These are phyloP conservation scores for Tolypocladium cylindrosporum DNA, from an alignment of 2,329 filamentous ascomycete genomes.

Conservation along the genomic window DNA sequence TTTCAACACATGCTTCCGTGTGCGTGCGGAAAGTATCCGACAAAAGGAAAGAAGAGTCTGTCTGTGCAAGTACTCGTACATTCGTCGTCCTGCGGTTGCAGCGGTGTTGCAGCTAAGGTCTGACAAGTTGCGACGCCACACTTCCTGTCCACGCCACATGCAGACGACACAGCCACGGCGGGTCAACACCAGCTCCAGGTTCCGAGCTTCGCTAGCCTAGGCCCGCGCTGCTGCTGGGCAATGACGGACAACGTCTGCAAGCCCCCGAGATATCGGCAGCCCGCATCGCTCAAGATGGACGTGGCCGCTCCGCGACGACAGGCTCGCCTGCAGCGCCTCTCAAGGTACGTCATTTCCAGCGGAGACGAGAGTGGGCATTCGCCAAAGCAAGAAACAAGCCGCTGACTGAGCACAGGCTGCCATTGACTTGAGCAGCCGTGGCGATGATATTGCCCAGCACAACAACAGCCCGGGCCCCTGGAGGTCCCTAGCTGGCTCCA, in stretches of 20 bases:
- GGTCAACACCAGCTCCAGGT: constrained; percentile 10
- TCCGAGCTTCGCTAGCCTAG: constrained; percentile 1
- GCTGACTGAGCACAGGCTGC: not conserved
- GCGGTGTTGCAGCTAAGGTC: not conserved
- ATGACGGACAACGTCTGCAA: not conserved
- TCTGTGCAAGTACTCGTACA: not conserved
- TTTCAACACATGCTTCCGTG: no score
- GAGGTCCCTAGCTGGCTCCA: not conserved
- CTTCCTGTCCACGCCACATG: not conserved
- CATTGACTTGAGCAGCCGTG: not conserved
- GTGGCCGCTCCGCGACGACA: not conserved
- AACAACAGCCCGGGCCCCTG: not conserved
- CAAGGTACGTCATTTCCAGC: not conserved
- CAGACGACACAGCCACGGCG: constrained; percentile 8
- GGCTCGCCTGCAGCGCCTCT: not conserved
- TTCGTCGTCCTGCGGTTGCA: not conserved
- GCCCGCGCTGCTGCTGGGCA: not conserved
- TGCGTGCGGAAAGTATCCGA: no score
- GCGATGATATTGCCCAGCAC: not conserved
- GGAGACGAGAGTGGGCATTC: not conserved
- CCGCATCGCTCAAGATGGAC: not conserved
- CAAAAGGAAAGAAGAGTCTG: not conserved
- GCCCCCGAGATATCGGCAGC: not conserved
- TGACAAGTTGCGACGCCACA: not conserved
- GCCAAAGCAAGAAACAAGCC: not conserved